Conservation (phyloP, 306 rosid genomes). For the Psophocarpus tetragonolobus region DNA sequence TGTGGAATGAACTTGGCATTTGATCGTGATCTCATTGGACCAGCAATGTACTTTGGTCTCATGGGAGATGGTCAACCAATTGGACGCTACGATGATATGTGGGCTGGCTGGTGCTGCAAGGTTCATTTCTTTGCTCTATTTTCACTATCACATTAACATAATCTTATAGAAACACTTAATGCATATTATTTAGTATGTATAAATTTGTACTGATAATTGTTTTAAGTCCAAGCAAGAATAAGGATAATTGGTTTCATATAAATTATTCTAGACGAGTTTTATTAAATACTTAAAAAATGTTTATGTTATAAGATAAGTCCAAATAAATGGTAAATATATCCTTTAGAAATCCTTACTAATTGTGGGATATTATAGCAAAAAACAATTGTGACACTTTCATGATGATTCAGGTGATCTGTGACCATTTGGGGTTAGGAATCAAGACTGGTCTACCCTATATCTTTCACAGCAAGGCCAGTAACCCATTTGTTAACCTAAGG, state of each 20-base stretch:
- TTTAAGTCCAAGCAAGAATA: neutral
- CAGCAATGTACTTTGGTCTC: constrained; percentile 96
- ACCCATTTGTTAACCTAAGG: constrained; percentile 49
- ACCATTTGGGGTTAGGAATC: constrained; percentile 87
- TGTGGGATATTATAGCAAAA: neutral
- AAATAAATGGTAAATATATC: neutral
- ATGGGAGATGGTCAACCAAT: constrained; percentile 97
- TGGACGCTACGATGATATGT: constrained; percentile 89
- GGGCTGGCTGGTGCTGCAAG: constrained; percentile 97
- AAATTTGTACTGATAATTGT: neutral
- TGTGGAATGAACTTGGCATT: constrained; percentile 95
- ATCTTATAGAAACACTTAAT: neutral
- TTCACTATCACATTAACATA: neutral
- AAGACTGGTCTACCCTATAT: constrained; percentile 87
- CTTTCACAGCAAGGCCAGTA: constrained; percentile 51
- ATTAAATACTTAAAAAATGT: neutral
- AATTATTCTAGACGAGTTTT: neutral
- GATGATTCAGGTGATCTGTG: constrained; percentile 59
- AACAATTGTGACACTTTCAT: constrained; percentile 8
- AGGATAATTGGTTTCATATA: neutral
- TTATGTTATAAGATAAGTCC: neutral
- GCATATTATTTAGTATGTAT: neutral
- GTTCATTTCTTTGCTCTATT: constrained; percentile 26
- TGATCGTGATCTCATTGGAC: constrained; percentile 87
- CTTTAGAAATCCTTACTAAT: neutral